Conservation (phyloP, 495 filamentous ascomycete genomes). For the Penicillium lagena region DNA sequence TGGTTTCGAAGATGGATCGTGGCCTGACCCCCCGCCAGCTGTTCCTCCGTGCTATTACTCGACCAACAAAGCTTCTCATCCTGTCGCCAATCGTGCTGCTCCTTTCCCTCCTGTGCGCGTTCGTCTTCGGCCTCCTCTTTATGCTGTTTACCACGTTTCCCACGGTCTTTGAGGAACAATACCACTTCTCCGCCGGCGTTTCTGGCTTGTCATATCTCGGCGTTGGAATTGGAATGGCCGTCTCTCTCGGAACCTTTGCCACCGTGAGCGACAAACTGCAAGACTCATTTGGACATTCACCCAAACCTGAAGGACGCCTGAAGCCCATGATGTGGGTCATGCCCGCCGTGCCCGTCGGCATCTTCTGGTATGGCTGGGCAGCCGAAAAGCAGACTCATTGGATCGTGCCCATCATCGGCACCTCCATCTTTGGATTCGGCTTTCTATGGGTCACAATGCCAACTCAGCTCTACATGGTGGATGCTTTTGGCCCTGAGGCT, state of each 20-base stretch:
- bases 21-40: conserved; percentile 39
- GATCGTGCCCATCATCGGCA: conserved; percentile 32
- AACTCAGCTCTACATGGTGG: conserved; percentile 26
- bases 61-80: conserved; percentile 26
- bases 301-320: conserved; percentile 24
- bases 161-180: conserved; percentile 23
- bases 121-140: conserved; percentile 29
- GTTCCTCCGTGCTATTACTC: conserved; percentile 19
- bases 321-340: conserved; percentile 20
- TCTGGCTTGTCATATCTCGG: conserved; percentile 31
- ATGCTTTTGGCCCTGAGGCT: conserved; percentile 24
- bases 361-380: conserved; percentile 33
- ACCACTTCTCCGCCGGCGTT: conserved; percentile 20
- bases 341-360: conserved; percentile 17
- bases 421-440: conserved; percentile 24
- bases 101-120: conserved; percentile 25
- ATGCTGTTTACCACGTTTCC: conserved; percentile 37
- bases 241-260: conserved; percentile 16
- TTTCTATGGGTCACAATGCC: conserved; percentile 22
- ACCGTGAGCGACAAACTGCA: conserved; percentile 16
- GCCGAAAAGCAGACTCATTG: conserved; percentile 26
- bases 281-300: conserved; percentile 4
- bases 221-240: conserved; percentile 22
- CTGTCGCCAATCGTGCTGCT: conserved; percentile 29
- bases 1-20: conserved; percentile 47